These are phyloP conservation scores for Lodderomyces oxycetoniae DNA, from an alignment of 1,139 yeast species.

Conservation along the genomic window DNA sequence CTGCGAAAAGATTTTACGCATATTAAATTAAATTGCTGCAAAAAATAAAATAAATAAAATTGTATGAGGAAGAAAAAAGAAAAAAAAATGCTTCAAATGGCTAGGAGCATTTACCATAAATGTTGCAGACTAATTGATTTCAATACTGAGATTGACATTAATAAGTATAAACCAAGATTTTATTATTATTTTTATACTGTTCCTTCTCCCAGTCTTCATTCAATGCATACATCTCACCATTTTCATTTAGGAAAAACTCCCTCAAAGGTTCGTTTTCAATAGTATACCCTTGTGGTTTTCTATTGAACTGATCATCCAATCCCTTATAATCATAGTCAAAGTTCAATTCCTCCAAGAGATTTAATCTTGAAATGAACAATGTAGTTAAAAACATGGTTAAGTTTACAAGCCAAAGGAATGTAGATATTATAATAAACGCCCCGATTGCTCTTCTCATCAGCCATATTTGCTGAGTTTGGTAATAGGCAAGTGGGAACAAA, in stretches of 20 bases:
- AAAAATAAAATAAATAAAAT: slow-evolving; percentile 1
- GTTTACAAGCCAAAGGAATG: slow-evolving; percentile 38
- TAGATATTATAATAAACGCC: slow-evolving; percentile 36
- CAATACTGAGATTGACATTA: too few relatives aligned
- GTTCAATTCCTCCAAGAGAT: slow-evolving; percentile 33
- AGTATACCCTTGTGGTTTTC: slow-evolving; percentile 3
- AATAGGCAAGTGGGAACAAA: slow-evolving; percentile 15
- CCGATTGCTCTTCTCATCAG: slow-evolving; percentile 33
- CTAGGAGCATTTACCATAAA: too few relatives aligned
- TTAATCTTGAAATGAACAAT: slow-evolving; percentile 36
- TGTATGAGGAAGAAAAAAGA: slow-evolving; percentile 1
- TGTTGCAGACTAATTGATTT: too few relatives aligned
- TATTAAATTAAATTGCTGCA: too few relatives aligned
- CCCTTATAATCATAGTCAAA: slow-evolving; percentile 25
- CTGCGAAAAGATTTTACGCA: too few relatives aligned
- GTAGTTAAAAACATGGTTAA: slow-evolving; percentile 40
- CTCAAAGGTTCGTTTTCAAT: slow-evolving; percentile 17
- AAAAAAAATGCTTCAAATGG: too few relatives aligned
- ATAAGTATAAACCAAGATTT: slow-evolving; percentile 33
- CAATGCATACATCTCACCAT: slow-evolving; percentile 35
- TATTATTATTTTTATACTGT: slow-evolving; percentile 22
- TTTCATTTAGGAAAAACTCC: slow-evolving; percentile 29
- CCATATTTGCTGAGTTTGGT: slow-evolving; percentile 24
- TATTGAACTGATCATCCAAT: slow-evolving; percentile 9
- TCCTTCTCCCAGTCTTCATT: slow-evolving; percentile 21